Percentiles rank a stretch among this genome's conserved stretches.
Conservation (phyloP, 208 protist species). For the Endotrypanum monterogeii region DNA sequence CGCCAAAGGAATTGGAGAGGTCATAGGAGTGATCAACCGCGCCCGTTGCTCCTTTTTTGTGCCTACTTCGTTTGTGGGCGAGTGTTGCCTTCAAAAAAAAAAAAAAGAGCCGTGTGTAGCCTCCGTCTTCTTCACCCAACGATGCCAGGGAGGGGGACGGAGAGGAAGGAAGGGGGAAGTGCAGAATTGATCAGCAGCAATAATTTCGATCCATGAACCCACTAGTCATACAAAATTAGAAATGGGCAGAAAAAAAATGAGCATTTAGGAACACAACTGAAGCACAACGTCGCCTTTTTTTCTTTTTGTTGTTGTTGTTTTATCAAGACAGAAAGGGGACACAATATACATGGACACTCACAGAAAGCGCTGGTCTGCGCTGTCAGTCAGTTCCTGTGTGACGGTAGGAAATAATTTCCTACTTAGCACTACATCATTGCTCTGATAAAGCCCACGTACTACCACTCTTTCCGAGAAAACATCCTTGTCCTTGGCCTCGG, state of each 20-base stretch:
- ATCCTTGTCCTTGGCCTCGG: not conserved
- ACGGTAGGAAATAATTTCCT: no score
- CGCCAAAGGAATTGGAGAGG: not conserved
- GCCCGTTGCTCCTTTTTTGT: not conserved
- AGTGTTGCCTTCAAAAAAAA: not conserved
- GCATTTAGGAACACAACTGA: not conserved
- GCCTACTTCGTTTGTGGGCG: not conserved
- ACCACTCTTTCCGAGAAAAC: not conserved
- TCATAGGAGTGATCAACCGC: not conserved
- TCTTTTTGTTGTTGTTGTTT: no score
- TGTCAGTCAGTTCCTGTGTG: no score
- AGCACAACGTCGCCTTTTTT: not conserved
- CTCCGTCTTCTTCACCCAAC: not conserved
- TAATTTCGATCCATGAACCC: not conserved
- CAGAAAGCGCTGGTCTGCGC: no score
- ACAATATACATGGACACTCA: no score
- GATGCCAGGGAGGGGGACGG: no score
- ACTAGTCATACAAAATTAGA: not conserved
- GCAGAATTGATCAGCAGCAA: not conserved
- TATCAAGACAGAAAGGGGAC: not conserved
- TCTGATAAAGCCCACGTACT: no score
- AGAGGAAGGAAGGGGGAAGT: no score
- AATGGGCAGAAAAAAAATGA: not conserved
- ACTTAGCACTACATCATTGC: no score
- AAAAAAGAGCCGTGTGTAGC: no score